These are phyloP conservation scores for Xanthoconium purpureum DNA, from an alignment of 768 basidiomycete species.

Conservation along the genomic window DNA sequence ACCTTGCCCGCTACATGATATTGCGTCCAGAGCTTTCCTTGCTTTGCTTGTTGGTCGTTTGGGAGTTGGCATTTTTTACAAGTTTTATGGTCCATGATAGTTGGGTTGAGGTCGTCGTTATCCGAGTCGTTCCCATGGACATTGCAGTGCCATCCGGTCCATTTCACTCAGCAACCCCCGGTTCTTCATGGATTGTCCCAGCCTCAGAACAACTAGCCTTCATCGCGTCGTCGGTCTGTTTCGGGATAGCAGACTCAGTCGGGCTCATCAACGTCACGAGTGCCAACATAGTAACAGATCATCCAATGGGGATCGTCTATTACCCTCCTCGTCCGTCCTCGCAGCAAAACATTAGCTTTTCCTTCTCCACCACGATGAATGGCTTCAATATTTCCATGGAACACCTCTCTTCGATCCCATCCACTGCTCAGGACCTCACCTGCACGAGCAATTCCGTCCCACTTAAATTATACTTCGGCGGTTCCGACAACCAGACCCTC, in stretches of 20 bases:
- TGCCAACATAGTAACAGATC: not conserved
- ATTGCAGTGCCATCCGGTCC: constrained; percentile 3
- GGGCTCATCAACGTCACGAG: constrained; percentile 3
- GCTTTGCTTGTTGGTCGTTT: constrained; percentile 7
- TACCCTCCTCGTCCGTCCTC: constrained; percentile 10
- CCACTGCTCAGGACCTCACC: constrained; percentile 6
- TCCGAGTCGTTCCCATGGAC: fast-evolving
- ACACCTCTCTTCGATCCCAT: constrained; percentile 8
- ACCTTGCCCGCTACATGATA: constrained; percentile 3
- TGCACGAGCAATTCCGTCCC: not conserved
- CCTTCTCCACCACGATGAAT: constrained; percentile 7
- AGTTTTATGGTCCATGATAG: constrained; percentile 10
- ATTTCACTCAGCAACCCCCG: not conserved
- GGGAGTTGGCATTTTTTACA: constrained; percentile 11
- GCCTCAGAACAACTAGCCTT: constrained; percentile 2
- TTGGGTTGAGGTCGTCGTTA: not conserved
- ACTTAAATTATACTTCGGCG: constrained; percentile 3
- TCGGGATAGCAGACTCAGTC: not conserved
- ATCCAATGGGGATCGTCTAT: not conserved
- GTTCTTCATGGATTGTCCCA: not conserved
- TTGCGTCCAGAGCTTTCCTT: constrained; percentile 7
- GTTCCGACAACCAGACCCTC: constrained; percentile 6
- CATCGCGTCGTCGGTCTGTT: constrained; percentile 2
- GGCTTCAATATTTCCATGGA: constrained; percentile 17
- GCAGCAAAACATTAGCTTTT: not conserved